Percentiles rank a stretch among this genome's conserved stretches.
phyloP scores from a whole-genome alignment of 1,139 yeast genomes.

The Blastobotrys malaysiensis region DNA sequence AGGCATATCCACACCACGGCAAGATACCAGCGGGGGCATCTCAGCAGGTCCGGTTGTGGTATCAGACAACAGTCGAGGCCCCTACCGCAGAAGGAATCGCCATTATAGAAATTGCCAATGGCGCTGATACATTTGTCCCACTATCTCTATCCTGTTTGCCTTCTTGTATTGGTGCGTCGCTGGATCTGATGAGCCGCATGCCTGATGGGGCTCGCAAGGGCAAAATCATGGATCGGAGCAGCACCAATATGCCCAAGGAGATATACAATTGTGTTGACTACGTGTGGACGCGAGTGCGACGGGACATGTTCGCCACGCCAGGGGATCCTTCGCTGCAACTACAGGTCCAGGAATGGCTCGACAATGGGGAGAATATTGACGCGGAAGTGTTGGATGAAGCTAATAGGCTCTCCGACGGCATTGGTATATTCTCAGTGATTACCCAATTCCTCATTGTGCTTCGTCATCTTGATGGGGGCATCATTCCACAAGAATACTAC shows the following conservation, averaged over 20 bases:
- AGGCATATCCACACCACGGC: slow-evolving; percentile 22
- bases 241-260: slow-evolving; percentile 31
- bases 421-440: slow-evolving; percentile 32
- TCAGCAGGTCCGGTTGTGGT: slow-evolving; percentile 20
- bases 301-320: slow-evolving; percentile 17
- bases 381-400: slow-evolving; percentile 29
- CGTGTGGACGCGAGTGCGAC: slow-evolving; percentile 25
- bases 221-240: slow-evolving; percentile 14
- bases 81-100: slow-evolving; percentile 23
- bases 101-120: slow-evolving; percentile 28
- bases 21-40: slow-evolving; percentile 26
- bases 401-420: slow-evolving; percentile 19
- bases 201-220: slow-evolving; percentile 30
- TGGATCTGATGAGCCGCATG: slow-evolving; percentile 27
- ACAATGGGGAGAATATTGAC: slow-evolving; percentile 32
- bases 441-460: slow-evolving; percentile 33
- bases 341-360: slow-evolving; percentile 35
- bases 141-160: slow-evolving; percentile 28
- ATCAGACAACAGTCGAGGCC: slow-evolving; percentile 16
- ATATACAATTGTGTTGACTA: slow-evolving; percentile 36
- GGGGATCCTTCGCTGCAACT: slow-evolving; percentile 29
- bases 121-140: slow-evolving; percentile 34
- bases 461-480: slow-evolving; percentile 37
- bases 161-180: slow-evolving; percentile 31
- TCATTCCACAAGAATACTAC: slow-evolving; percentile 36